These are phyloP conservation scores for Pseudogymnoascus sp. DNA, from an alignment of 2,329 filamentous ascomycete genomes.

Conservation along the genomic window DNA sequence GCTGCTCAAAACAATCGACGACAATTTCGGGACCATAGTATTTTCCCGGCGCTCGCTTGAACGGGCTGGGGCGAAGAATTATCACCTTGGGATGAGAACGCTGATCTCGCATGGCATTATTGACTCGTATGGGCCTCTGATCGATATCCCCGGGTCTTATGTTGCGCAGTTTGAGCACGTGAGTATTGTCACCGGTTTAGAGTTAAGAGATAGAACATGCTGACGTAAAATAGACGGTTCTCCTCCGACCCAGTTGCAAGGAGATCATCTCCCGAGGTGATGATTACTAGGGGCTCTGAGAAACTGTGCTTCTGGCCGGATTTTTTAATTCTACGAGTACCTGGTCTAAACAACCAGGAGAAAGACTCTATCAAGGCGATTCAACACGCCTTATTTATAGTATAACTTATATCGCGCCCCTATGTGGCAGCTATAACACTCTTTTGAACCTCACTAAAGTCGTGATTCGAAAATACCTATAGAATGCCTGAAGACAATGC, in stretches of 20 bases:
- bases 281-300: slow-evolving; percentile 36
- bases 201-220: not conserved
- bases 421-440: not conserved
- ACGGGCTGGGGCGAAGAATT: slow-evolving; percentile 52
- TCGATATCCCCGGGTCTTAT: slow-evolving; percentile 53
- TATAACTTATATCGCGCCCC: not conserved
- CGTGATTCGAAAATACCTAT: not conserved
- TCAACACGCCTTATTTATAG: not conserved
- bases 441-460: not conserved
- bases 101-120: slow-evolving; percentile 51
- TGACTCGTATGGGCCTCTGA: slow-evolving; percentile 48
- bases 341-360: not conserved
- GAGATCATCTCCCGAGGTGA: slow-evolving; percentile 47
- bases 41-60: slow-evolving; percentile 58
- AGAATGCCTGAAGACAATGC: not conserved
- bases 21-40: slow-evolving; percentile 55
- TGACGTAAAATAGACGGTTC: slow-evolving; percentile 35
- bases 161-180: slow-evolving; percentile 58
- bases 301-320: not conserved
- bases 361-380: not conserved
- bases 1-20: slow-evolving; percentile 50
- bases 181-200: slow-evolving; percentile 10
- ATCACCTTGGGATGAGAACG: slow-evolving; percentile 51
- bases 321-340: not conserved
- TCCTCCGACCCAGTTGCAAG: slow-evolving; percentile 39